Conservation (phyloP, 768 basidiomycete genomes). For the Hygrophorus russula region DNA sequence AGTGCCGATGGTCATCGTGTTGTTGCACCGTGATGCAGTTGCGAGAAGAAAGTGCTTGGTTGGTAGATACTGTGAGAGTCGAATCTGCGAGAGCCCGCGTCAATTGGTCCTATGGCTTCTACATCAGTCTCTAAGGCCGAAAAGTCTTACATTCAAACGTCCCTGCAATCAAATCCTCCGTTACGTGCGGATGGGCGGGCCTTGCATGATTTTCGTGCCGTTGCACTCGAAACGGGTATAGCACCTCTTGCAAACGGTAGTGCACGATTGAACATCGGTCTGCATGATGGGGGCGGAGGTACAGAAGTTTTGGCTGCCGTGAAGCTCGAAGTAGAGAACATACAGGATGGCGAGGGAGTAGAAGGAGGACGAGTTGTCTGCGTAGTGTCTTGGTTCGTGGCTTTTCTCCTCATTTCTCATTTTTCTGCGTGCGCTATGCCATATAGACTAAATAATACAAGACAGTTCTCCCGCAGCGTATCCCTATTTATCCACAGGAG, state of each 20-base stretch:
- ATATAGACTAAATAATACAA: conserved; percentile 17
- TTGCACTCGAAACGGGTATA: conserved; percentile 68
- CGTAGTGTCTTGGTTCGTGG: conserved; percentile 65
- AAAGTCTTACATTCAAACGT: conserved; percentile 61
- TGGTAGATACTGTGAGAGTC: too few species aligned
- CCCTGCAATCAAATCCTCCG: conserved; percentile 46
- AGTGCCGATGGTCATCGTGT: neutral
- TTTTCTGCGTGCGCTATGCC: conserved; percentile 2
- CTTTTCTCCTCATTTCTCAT: conserved; percentile 1
- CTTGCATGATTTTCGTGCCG: conserved; percentile 52
- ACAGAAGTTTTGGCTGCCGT: conserved; percentile 74
- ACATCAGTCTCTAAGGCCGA: conserved; percentile 46
- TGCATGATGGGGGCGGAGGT: conserved; percentile 37
- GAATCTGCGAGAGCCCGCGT: too few species aligned
- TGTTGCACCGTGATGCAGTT: too few species aligned
- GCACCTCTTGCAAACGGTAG: conserved; percentile 81
- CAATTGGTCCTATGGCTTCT: neutral
- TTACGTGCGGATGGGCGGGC: conserved; percentile 71
- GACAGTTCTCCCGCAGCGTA: conserved; percentile 75
- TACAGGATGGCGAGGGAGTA: conserved; percentile 29
- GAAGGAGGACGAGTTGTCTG: conserved; percentile 57
- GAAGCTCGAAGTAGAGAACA: conserved; percentile 68
- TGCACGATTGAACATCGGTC: conserved; percentile 64
- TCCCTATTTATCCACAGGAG: conserved; percentile 47
- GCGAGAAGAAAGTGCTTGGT: too few species aligned